Evolutionary conservation across 2,329 filamentous ascomycete species (phyloP).

Genomic region (Iodosphaeria phyllophila): DNA sequence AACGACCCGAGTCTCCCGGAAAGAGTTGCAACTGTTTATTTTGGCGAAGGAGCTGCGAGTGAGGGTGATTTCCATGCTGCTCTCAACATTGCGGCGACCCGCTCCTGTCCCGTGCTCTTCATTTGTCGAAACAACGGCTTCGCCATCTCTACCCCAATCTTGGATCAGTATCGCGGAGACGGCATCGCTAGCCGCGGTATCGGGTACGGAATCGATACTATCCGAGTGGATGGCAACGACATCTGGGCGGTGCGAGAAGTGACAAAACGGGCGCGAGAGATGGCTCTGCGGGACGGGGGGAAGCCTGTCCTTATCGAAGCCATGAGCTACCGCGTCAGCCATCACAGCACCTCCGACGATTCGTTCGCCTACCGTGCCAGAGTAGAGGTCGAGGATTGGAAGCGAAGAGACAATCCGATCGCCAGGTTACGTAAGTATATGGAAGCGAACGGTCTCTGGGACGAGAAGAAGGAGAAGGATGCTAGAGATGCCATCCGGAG

Average conservation of each 20-base stretch:
- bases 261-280: slow-evolving; percentile 54
- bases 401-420: slow-evolving; percentile 75
- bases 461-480: slow-evolving; percentile 64
- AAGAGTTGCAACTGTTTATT: slow-evolving; percentile 65
- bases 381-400: slow-evolving; percentile 93
- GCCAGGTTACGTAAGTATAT: slow-evolving; percentile 79
- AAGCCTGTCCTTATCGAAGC: slow-evolving; percentile 78
- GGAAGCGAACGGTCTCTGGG: slow-evolving; percentile 67
- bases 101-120: slow-evolving; percentile 75
- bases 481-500: slow-evolving; percentile 47
- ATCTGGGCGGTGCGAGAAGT: slow-evolving; percentile 76
- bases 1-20: slow-evolving; percentile 50
- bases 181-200: slow-evolving; percentile 75
- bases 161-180: slow-evolving; percentile 82
- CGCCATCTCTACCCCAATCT: slow-evolving; percentile 73
- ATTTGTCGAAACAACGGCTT: slow-evolving; percentile 89
- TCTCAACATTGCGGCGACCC: slow-evolving; percentile 76
- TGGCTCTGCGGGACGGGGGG: slow-evolving; percentile 66
- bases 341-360: slow-evolving; percentile 94
- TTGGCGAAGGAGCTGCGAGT: slow-evolving; percentile 77
- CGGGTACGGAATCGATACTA: slow-evolving; percentile 87
- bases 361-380: slow-evolving; percentile 88
- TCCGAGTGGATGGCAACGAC: slow-evolving; percentile 86
- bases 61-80: slow-evolving; percentile 88
- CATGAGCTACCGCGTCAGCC: slow-evolving; percentile 95